Conservation (phyloP, 1,284 basidiomycete species). For the Ceratobasidium sp. region DNA sequence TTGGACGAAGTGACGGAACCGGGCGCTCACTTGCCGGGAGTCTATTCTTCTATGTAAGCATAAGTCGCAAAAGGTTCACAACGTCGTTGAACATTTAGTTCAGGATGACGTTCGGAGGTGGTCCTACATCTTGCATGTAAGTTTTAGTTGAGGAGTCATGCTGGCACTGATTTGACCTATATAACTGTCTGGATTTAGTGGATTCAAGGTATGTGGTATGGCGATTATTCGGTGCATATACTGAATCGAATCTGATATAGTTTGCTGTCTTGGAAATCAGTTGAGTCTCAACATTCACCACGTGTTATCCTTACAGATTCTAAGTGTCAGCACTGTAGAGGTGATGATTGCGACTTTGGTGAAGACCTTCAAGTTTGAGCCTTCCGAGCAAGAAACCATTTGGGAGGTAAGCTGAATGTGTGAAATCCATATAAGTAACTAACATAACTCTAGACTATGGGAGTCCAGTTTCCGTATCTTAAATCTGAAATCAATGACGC, state of each 20-base stretch:
- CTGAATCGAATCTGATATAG: constrained; percentile 7
- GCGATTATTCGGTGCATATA: no score
- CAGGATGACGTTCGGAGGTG: constrained; percentile 43
- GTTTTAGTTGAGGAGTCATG: neutral
- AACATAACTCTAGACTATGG: neutral
- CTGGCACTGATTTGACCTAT: neutral
- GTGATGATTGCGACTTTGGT: constrained; percentile 17
- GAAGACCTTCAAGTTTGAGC: constrained; percentile 19
- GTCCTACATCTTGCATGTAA: constrained; percentile 31
- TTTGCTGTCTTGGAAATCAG: constrained; percentile 30
- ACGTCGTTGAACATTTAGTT: neutral
- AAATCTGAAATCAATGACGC: constrained; percentile 13
- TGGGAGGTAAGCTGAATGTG: neutral
- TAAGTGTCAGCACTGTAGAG: neutral
- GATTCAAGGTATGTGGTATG: constrained; percentile 7
- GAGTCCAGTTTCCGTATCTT: constrained; percentile 13
- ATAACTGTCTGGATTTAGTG: neutral
- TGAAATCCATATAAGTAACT: no score
- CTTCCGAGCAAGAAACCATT: neutral
- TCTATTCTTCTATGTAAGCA: constrained; percentile 36
- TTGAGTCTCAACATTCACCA: neutral
- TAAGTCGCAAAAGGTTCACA: neutral
- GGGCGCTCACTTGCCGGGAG: constrained; percentile 33
- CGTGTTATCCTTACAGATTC: neutral
- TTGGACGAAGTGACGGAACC: constrained; percentile 19